Base-by-base conservation (phyloP, 2,329 filamentous ascomycete genomes). In the Fusarium foetens region DNA sequence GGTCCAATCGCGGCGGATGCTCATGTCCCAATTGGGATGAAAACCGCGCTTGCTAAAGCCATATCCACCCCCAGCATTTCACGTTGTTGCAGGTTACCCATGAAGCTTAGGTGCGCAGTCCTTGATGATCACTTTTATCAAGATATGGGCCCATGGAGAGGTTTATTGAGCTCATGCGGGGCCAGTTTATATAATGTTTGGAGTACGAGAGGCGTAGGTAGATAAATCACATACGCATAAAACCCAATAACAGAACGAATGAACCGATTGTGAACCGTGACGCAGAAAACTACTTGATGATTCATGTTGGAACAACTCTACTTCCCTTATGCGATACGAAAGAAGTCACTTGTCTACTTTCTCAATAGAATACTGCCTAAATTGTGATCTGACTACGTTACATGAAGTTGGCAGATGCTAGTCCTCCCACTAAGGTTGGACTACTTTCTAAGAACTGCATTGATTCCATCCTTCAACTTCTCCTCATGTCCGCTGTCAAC, bases 291-390 rank as follows among this genome's bases (percentile, higher is more conserved):
- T 11, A 16, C n/a, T 5, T 48, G 3, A 48, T 1, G 8, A 17
- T n/a, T 5, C 0, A 6, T 0, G 10, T 16, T n/a, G 6, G 1
- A 48, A 21, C 9, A 9, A 5, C 27, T 48, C 9, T 48, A 3
- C 27, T 31, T 7, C 25, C 3, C 3, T 3, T 3, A 16, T 16
- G 8, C n/a, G 4, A 23, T 16, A 42, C n/a, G 39, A 6, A 42
- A 10, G 16, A 17, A 9, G 39, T 9, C 8, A 42, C n/a, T 6
- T 23, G 2, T 16, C 13, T 8, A 42, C 8, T 16, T 31, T 21
- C 4, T 6, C 13, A 4, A 12, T 12, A 16, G 3, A 21, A 5
- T 17, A 8, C 3, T 31, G 4, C 5, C 8, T 8, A n/a, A 21
- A n/a, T n/a, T 16, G 6, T 23, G 13, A 23, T 10, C 12, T 42